A percentile compares a stretch with the other conserved stretches of the same genome.
phyloP scores from a whole-genome alignment of 495 filamentous ascomycete genomes.

The Chlorociboria aeruginascens region DNA sequence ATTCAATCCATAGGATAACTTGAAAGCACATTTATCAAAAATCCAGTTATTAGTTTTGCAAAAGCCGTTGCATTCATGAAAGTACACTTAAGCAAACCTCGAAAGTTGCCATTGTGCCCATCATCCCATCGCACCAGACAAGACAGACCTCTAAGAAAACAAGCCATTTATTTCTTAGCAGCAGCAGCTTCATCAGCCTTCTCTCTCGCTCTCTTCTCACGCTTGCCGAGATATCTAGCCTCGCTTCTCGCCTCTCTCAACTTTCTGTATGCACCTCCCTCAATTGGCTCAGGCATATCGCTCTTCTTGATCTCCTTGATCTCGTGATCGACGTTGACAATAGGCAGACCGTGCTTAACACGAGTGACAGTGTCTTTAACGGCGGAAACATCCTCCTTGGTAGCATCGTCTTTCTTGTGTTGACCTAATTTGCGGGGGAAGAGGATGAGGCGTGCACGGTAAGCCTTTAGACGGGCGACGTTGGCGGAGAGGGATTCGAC shows the following conservation, averaged over 20 bases:
- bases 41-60: constrained; percentile 5
- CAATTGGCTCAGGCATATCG: constrained; percentile 62
- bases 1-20: too few relatives aligned
- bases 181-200: constrained; percentile 84
- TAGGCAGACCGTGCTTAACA: constrained; percentile 50
- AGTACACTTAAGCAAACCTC: constrained; percentile 22
- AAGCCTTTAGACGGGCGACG: constrained; percentile 91
- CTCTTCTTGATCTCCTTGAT: constrained; percentile 72
- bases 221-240: constrained; percentile 64
- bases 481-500: constrained; percentile 87
- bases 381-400: constrained; percentile 70
- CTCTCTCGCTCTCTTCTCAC: constrained; percentile 87
- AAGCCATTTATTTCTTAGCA: constrained; percentile 60
- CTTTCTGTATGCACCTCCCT: constrained; percentile 69
- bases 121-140: constrained; percentile 15
- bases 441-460: constrained; percentile 87
- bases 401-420: constrained; percentile 80
- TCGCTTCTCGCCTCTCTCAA: constrained; percentile 80
- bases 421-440: constrained; percentile 93
- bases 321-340: constrained; percentile 50
- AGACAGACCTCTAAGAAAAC: constrained; percentile 13
- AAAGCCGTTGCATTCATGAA: constrained; percentile 21
- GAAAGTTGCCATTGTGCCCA: constrained; percentile 16
- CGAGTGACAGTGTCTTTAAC: constrained; percentile 53
- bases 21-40: too few relatives aligned